Conservation (phyloP, 1,284 basidiomycete genomes). For the Cutaneotrichosporon dermatis region DNA sequence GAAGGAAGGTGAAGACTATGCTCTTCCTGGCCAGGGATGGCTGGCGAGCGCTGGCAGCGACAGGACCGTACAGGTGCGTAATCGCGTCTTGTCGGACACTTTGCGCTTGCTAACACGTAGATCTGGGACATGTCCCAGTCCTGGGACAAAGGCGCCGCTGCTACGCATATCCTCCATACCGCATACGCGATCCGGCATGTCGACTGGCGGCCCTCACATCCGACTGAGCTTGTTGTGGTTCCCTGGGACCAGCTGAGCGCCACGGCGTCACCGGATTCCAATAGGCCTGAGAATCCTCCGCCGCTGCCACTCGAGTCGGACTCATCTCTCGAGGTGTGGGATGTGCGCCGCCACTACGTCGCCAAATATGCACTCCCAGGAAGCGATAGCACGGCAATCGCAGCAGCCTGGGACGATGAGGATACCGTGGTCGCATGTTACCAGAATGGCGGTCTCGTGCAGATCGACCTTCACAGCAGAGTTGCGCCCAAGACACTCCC, state of each 20-base stretch:
- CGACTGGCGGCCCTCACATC: constrained; percentile 71
- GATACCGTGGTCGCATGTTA: constrained; percentile 72
- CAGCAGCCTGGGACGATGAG: constrained; percentile 64
- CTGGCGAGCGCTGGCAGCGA: constrained; percentile 76
- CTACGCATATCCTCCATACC: constrained; percentile 68
- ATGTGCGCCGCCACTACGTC: constrained; percentile 72
- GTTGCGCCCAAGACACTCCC: constrained; percentile 41
- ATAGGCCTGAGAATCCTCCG: constrained; percentile 13
- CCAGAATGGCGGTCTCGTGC: constrained; percentile 70
- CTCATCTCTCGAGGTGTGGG: constrained; percentile 72
- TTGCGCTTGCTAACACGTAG: constrained; percentile 45
- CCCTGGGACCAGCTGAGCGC: constrained; percentile 29
- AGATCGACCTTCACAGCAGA: constrained; percentile 59
- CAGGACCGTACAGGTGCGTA: constrained; percentile 66
- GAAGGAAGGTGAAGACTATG: constrained; percentile 47
- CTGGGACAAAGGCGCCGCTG: constrained; percentile 51
- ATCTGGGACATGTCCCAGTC: constrained; percentile 69
- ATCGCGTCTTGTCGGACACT: background rate
- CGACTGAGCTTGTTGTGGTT: constrained; percentile 64
- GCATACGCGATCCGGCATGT: constrained; percentile 69
- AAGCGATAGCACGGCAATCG: constrained; percentile 48
- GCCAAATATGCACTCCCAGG: constrained; percentile 67
- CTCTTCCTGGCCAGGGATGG: constrained; percentile 59
- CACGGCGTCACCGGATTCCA: constrained; percentile 5
- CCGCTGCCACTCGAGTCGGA: constrained; percentile 28